These are phyloP conservation scores for Rhynchospora breviuscula DNA, from an alignment of 176 grass and related monocot genomes.

Conservation along the genomic window DNA sequence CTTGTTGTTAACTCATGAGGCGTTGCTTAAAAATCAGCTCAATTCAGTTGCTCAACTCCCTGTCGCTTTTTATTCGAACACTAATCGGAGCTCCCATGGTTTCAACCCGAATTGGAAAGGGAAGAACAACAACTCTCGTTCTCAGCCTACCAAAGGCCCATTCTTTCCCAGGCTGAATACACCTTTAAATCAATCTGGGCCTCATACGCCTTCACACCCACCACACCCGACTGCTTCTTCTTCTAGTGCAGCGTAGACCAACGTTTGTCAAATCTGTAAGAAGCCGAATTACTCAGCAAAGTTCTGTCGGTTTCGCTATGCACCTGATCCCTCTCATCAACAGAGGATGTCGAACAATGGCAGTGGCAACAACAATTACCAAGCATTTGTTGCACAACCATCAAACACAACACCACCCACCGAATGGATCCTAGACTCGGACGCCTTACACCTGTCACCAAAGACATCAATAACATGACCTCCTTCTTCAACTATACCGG, in stretches of 20 bases:
- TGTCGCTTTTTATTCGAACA: no score
- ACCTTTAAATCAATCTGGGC: background rate
- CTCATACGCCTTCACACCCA: background rate
- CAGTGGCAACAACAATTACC: background rate
- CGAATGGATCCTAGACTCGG: background rate
- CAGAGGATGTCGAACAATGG: background rate
- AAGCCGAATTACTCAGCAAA: background rate
- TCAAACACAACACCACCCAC: background rate
- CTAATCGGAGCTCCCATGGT: no score
- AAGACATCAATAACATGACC: background rate
- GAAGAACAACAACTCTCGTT: no score
- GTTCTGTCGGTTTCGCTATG: background rate
- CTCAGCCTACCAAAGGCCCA: no score
- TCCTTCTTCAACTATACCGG: background rate
- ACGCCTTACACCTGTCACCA: background rate
- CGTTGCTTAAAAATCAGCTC: no score
- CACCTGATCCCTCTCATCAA: background rate
- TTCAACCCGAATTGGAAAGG: no score
- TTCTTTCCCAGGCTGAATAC: no score
- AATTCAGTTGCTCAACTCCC: no score
- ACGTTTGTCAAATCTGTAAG: background rate
- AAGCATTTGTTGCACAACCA: background rate
- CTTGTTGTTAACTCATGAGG: no score
- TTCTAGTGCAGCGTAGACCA: background rate
- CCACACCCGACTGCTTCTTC: accelerated